Evolutionary conservation across 1,284 basidiomycete species (phyloP).

Genomic region (Xerocomus alliaceus): DNA sequence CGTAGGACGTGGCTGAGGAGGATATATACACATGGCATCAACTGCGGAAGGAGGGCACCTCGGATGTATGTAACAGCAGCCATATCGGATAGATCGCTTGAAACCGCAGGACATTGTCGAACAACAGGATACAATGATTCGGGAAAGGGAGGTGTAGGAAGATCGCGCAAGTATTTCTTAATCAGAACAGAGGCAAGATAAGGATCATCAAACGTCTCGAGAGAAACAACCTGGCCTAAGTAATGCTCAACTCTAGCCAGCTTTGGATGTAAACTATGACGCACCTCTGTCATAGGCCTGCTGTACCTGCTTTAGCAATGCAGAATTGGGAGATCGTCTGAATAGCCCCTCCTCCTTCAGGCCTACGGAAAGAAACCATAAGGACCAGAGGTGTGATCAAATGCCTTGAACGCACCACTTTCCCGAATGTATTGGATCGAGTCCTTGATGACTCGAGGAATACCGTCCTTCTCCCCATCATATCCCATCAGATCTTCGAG

Average conservation of each 20-base stretch:
- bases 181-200: constrained; percentile 83
- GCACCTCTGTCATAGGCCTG: constrained; percentile 82
- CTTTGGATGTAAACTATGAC: constrained; percentile 11
- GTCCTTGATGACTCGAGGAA: constrained; percentile 81
- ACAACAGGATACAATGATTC: constrained; percentile 71
- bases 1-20: constrained; percentile 75
- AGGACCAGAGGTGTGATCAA: background rate
- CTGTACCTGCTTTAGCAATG: constrained; percentile 72
- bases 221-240: constrained; percentile 75
- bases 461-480: constrained; percentile 77
- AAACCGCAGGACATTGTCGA: constrained; percentile 67
- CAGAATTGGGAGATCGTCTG: constrained; percentile 75
- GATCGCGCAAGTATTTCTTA: constrained; percentile 83
- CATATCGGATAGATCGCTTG: constrained; percentile 61
- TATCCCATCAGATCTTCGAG: constrained; percentile 83
- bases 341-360: constrained; percentile 81
- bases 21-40: constrained; percentile 76
- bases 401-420: constrained; percentile 48
- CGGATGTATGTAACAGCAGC: constrained; percentile 67
- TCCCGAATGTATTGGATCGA: constrained; percentile 74
- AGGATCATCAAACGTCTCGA: constrained; percentile 76
- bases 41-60: constrained; percentile 66
- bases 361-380: constrained; percentile 46
- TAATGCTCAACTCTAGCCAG: constrained; percentile 16
- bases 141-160: constrained; percentile 78